Base-by-base conservation (phyloP, 108 stramenopile species). In the Craspedostauros australis region DNA sequence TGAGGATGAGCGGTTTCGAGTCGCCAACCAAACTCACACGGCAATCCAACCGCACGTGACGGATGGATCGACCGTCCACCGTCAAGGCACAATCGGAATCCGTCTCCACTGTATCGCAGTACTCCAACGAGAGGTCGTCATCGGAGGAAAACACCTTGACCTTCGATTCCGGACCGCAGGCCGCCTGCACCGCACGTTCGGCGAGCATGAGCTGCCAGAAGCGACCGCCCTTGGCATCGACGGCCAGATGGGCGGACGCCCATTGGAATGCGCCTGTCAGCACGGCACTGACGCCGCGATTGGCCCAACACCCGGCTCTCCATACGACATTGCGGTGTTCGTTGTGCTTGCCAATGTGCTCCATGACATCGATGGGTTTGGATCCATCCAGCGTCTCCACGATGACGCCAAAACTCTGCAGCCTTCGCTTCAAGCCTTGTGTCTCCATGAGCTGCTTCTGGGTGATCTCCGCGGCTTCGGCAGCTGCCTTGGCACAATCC, bases 141-240 rank as follows among this genome's bases (percentile, higher is more conserved):
- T 82, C 77, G 16, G 73, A 76, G 3, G 82, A 75, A 73, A 91
- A 86, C 3, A 93, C 81, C 54, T 86, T 86, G 36, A 93, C 80
- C 27, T 78, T 69, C 24, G 80, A 71, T 58, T 84, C 81, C 1
- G 79, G 76, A 8, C 91, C 91, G 54, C 86, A 92, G 15, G 91
- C 91, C 14, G 76, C 80, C 50, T 93, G 91, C 14, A 93, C 68
- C 38, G 84, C 84, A 43, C 84, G 75, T 52, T 88, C 86, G 2
- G 91, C 91, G 22, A 93, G 49, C 80, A 93, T 93, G 2, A 84
- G 72, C 42, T 93, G 91, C 91, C 91, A 93, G 51, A 88, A 93
- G 40, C 73, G 77, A 8, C 91, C 91, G 31, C 91, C 91, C 8
- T 66, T 59, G 16, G 86, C 85, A 64, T 84, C 87, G 0, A 93